Conservation (phyloP, 2,329 filamentous ascomycete species). For the Aspergillus versicolor region DNA sequence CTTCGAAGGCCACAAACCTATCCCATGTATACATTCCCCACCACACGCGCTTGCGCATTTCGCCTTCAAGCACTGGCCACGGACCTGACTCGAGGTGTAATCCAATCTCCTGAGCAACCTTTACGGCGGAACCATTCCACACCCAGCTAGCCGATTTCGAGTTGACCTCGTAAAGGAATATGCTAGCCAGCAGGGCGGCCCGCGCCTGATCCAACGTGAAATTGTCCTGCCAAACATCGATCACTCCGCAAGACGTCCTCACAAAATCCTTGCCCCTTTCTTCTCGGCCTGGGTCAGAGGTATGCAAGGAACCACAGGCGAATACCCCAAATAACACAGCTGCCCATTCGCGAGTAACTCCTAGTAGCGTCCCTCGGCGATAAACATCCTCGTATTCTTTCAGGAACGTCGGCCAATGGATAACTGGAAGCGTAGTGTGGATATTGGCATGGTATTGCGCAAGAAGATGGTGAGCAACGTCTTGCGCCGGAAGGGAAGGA, state of each 20-base stretch:
- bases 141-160: conserved; percentile 80
- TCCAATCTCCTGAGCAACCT: conserved; percentile 79
- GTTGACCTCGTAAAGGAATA: conserved; percentile 84
- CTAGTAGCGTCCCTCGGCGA: conserved; percentile 59
- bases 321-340: conserved; percentile 80
- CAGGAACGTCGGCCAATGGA: conserved; percentile 85
- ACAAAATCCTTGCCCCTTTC: conserved; percentile 66
- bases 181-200: conserved; percentile 68
- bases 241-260: conserved; percentile 66
- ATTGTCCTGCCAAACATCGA: conserved; percentile 80
- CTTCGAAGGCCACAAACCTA: conserved; percentile 51
- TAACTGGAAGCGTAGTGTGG: conserved; percentile 77
- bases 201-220: conserved; percentile 74
- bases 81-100: conserved; percentile 73
- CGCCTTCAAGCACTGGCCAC: conserved; percentile 73
- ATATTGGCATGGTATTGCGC: conserved; percentile 72
- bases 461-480: conserved; percentile 69
- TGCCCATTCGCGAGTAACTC: conserved; percentile 67
- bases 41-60: conserved; percentile 87
- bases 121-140: conserved; percentile 78
- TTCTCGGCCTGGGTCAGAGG: conserved; percentile 55
- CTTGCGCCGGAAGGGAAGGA: conserved; percentile 68
- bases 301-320: conserved; percentile 77
- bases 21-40: conserved; percentile 93
- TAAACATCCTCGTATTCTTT: conserved; percentile 76